Percentiles rank a stretch among this genome's conserved stretches.
These are phyloP conservation scores for Xylariomycetidae sp. DNA, from an alignment of 2,329 filamentous ascomycete species.

Conservation along the genomic window DNA sequence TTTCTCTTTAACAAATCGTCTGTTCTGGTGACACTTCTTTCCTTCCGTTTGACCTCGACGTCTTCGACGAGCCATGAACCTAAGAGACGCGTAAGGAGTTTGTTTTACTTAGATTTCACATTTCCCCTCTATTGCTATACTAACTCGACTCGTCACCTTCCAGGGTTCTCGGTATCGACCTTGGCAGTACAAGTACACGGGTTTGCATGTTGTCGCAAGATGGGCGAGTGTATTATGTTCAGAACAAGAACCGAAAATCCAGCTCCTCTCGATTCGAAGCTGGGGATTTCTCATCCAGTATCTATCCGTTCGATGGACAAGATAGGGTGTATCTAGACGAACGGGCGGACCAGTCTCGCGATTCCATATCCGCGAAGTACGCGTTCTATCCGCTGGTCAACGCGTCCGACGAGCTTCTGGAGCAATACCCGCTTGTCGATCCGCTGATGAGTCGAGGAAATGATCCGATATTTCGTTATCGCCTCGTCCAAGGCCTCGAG, in stretches of 20 bases:
- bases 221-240: no score
- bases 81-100: no score
- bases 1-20: no score
- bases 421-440: neutral
- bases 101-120: no score
- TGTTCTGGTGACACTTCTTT: no score
- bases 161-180: conserved; percentile 14
- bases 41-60: no score
- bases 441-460: neutral
- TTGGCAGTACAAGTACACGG: conserved; percentile 15
- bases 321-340: conserved; percentile 9
- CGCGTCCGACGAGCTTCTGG: neutral
- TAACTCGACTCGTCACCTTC: no score
- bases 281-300: conserved; percentile 14
- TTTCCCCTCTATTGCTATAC: no score
- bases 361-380: conserved; percentile 8
- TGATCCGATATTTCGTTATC: conserved; percentile 1
- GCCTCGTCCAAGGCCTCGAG: conserved; percentile 5
- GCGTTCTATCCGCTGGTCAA: conserved; percentile 7
- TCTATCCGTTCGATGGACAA: conserved; percentile 13
- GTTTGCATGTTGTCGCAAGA: conserved; percentile 9
- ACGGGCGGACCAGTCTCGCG: conserved; percentile 1
- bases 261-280: no score
- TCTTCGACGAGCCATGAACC: no score
- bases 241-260: no score